Evolutionary conservation across 768 basidiomycete genomes (phyloP).

Genomic region (Russula lepida): DNA sequence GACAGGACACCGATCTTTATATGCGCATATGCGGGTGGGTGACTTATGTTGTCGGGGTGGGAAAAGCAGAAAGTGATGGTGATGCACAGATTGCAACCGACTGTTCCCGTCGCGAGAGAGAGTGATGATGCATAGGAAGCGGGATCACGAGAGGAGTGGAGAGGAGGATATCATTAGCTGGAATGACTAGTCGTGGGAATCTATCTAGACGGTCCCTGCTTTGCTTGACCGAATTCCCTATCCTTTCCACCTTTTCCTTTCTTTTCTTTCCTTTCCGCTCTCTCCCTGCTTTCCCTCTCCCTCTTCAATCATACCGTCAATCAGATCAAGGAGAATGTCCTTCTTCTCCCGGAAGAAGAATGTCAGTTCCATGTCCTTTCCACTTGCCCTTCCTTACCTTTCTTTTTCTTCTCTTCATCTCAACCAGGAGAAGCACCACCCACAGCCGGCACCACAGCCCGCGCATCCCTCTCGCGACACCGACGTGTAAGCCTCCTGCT

Average conservation of each 20-base stretch:
- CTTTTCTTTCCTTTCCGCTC: slow-evolving; percentile 3
- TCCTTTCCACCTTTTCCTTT: background rate
- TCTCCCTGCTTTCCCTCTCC: background rate
- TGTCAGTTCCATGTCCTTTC: slow-evolving; percentile 26
- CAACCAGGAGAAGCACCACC: slow-evolving; percentile 19
- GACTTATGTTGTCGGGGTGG: background rate
- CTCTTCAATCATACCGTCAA: slow-evolving; percentile 52
- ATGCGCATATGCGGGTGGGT: slow-evolving; percentile 52
- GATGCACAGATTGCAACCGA: slow-evolving; percentile 49
- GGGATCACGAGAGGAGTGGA: slow-evolving; percentile 57
- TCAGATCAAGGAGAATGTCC: slow-evolving; percentile 73
- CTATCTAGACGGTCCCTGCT: background rate
- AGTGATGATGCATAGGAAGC: slow-evolving; percentile 61
- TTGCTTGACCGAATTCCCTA: background rate
- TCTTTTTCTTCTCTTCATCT: slow-evolving; percentile 8
- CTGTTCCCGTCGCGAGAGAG: slow-evolving; percentile 64
- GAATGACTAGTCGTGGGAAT: slow-evolving; percentile 35
- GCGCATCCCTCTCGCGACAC: slow-evolving; percentile 13
- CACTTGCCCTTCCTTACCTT: background rate
- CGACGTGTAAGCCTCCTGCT: slow-evolving; percentile 9
- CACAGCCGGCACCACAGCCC: slow-evolving; percentile 13
- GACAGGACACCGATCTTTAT: slow-evolving; percentile 74
- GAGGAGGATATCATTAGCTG: slow-evolving; percentile 56
- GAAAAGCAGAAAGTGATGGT: background rate
- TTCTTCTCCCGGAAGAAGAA: slow-evolving; percentile 86